phyloP scores from a whole-genome alignment of 1,139 yeast genomes.

The Debaryomyces sp. region DNA sequence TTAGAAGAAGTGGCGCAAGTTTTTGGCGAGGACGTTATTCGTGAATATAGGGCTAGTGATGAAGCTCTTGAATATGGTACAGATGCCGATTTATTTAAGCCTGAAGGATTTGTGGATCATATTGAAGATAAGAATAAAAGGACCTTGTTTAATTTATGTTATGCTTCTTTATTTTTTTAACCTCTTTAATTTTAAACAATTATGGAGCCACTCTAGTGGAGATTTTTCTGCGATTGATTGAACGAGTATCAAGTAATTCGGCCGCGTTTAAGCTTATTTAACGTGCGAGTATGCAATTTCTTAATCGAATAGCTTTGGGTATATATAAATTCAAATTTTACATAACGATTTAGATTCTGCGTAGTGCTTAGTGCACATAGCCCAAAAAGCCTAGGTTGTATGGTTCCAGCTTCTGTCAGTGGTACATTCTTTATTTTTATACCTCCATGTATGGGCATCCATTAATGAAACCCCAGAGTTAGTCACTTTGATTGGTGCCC shows the following conservation, averaged over 20 bases:
- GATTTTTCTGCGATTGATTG: too few species aligned
- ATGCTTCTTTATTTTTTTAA: too few species aligned
- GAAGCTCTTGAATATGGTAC: too few species aligned
- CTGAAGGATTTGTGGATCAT: too few species aligned
- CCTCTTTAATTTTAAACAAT: too few species aligned
- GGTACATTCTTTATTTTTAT: not conserved
- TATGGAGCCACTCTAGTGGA: too few species aligned
- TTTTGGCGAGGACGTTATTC: conserved; percentile 10
- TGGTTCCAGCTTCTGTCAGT: not conserved
- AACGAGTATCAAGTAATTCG: too few species aligned
- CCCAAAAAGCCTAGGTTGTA: conserved; percentile 12
- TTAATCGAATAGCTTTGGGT: not conserved
- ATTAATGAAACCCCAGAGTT: not conserved
- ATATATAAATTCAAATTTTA: not conserved
- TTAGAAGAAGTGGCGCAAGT: conserved; percentile 16
- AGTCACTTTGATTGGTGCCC: not conserved
- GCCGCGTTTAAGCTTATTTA: too few species aligned
- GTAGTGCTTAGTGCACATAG: not conserved
- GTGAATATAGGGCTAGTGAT: not conserved
- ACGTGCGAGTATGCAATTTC: too few species aligned
- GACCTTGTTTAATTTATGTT: too few species aligned
- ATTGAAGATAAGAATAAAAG: too few species aligned
- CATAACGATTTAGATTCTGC: not conserved
- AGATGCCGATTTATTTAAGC: not conserved
- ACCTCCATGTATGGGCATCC: not conserved